Evolutionary conservation across 768 basidiomycete genomes (phyloP).

Genomic region (Roridomyces roridus): DNA sequence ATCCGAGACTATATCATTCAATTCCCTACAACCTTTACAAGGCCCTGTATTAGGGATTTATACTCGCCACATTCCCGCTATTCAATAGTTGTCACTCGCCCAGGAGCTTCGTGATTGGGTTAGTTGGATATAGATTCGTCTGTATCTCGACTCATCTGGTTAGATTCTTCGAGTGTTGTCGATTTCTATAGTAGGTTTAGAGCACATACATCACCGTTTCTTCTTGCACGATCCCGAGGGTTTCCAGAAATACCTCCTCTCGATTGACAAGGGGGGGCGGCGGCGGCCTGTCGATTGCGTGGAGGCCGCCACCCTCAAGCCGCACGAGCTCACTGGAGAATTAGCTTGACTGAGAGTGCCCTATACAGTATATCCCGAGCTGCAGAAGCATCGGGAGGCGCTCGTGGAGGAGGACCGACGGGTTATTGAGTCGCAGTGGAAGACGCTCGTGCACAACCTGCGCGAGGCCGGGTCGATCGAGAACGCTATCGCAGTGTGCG

Average conservation of each 20-base stretch:
- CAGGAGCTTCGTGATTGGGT: no score
- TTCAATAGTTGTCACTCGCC: no score
- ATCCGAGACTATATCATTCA: no score
- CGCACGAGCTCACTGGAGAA: slow-evolving; percentile 63
- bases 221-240: slow-evolving; percentile 61
- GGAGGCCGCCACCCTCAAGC: slow-evolving; percentile 71
- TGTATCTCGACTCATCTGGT: no score
- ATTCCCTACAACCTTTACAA: no score
- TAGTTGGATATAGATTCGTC: no score
- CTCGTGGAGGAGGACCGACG: slow-evolving; percentile 42
- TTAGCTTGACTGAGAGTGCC: slow-evolving; percentile 12
- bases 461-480: slow-evolving; percentile 62
- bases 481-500: slow-evolving; percentile 71
- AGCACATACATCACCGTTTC: no score
- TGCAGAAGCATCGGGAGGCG: slow-evolving; percentile 34
- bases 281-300: no score
- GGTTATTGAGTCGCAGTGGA: slow-evolving; percentile 73
- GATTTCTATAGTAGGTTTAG: no score
- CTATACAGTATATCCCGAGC: slow-evolving; percentile 15
- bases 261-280: slow-evolving; percentile 58
- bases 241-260: slow-evolving; percentile 61
- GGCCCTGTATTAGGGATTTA: no score
- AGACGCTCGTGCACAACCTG: slow-evolving; percentile 57
- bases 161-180: no score
- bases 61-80: no score